These are phyloP conservation scores for Podospora sp. DNA, from an alignment of 495 filamentous ascomycete genomes.

Conservation along the genomic window DNA sequence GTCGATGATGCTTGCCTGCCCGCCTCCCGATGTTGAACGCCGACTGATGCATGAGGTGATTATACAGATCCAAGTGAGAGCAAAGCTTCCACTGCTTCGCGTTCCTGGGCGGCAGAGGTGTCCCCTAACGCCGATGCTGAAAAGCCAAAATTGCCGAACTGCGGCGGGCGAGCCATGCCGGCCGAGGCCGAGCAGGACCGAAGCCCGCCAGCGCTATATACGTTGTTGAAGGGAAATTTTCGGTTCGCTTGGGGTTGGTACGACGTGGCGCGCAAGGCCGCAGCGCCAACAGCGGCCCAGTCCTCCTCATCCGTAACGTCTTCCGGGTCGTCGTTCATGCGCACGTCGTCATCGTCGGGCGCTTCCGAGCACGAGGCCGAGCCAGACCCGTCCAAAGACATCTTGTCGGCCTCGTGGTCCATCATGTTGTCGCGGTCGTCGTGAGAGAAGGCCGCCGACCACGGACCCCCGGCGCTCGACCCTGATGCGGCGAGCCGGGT, in stretches of 20 bases:
- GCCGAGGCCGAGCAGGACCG: slow-evolving; percentile 51
- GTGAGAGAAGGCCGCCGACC: slow-evolving; percentile 67
- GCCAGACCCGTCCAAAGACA: slow-evolving; percentile 80
- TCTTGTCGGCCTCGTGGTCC: slow-evolving; percentile 91
- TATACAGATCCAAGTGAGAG: slow-evolving; percentile 86
- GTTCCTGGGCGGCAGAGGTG: slow-evolving; percentile 68
- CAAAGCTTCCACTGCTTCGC: slow-evolving; percentile 82
- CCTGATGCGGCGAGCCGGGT: slow-evolving; percentile 46
- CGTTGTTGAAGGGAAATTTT: slow-evolving; percentile 44
- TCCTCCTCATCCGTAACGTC: slow-evolving; percentile 97
- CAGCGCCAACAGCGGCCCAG: slow-evolving; percentile 89
- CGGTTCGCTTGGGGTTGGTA: slow-evolving; percentile 44
- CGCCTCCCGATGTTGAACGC: slow-evolving; percentile 43
- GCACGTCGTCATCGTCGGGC: slow-evolving; percentile 66
- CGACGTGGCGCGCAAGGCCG: slow-evolving; percentile 75
- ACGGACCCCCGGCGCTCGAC: slow-evolving; percentile 59
- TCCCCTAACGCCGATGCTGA: slow-evolving; percentile 49
- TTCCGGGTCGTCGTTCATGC: slow-evolving; percentile 66
- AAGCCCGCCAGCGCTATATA: slow-evolving; percentile 49
- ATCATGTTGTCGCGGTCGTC: slow-evolving; percentile 71
- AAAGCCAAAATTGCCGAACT: slow-evolving; percentile 52
- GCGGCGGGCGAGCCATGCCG: slow-evolving; percentile 52
- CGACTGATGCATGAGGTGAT: slow-evolving; percentile 52
- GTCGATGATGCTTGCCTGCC: slow-evolving; percentile 18
- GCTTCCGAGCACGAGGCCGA: slow-evolving; percentile 74